Base-by-base conservation (phyloP, 805 yeast species). In the Blastobotrys peoriensis region DNA sequence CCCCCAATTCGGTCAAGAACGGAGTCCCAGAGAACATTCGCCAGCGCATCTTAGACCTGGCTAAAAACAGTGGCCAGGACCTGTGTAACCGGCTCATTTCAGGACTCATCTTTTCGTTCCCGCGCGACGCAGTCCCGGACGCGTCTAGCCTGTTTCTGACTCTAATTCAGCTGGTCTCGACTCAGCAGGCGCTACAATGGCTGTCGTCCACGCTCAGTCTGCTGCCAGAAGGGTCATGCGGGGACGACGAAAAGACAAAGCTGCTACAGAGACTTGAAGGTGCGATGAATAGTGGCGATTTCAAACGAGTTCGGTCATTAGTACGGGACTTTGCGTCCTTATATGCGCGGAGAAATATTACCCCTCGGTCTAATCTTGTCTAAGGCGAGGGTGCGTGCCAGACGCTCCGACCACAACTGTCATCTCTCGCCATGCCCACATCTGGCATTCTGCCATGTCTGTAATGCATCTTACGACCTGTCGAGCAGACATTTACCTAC, bases 241-340 rank as follows among this genome's bases (percentile, higher is more conserved):
- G 81, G 45, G 72, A 67, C 3, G 79, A 77, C 50, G 97, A 91
- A 63, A 71, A 81, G 50, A 64, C 70, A 36, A 84, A 83, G 58
- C 69, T 88, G 49, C 56, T 81, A 27, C 48, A 50, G 17, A 52
- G 54, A 15, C 49, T 60, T 9, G 44, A 55, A 22, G 45, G 53
- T 6, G 51, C 56, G 13, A 35, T 61, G 40, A 73, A 71, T 30
- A 77, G 81, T 19, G 81, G 77, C 55, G 89, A 87, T 62, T 79
- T 71, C 61, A 75, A 91, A 60, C 75, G 86, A 51, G 78, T 86
- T 20, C 75, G 95, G 55, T 69, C 78, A 2, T 73, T 84, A 37
- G 67, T 89, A 43, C 76, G 79, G 56, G 91, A 83, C 59, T 91
- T 89, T 59, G 78, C 86, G 33, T 78, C 73, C 44, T 85, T 96